Conservation (phyloP, 345 rosid genomes). For the Brassica carinata region DNA sequence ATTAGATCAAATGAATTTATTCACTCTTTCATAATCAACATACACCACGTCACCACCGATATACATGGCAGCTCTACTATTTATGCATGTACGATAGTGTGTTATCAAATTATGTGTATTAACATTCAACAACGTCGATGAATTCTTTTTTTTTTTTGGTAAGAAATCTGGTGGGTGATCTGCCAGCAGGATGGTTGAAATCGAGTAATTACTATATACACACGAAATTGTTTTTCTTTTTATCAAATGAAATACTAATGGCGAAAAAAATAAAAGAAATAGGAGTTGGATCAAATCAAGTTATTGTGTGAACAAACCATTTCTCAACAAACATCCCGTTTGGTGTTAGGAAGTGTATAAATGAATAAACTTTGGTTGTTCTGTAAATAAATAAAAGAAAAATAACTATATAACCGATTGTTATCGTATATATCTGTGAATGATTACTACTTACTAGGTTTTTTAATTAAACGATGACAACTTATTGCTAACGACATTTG, state of each 20-base stretch:
- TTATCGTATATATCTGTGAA: neutral
- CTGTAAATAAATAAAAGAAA: conserved; percentile 1
- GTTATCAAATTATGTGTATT: conserved; percentile 9
- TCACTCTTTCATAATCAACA: neutral
- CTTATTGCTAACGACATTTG: conserved; percentile 21
- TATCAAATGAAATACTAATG: conserved; percentile 1
- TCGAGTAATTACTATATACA: neutral
- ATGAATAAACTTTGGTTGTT: conserved; percentile 9
- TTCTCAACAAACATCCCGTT: conserved; percentile 19
- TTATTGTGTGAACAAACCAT: conserved; percentile 20
- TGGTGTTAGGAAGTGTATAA: conserved; percentile 8
- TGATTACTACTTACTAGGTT: neutral
- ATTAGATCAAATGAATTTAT: neutral
- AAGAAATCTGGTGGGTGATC: conserved; percentile 36
- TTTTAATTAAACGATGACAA: neutral
- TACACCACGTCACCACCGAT: neutral
- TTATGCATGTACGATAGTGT: conserved; percentile 11
- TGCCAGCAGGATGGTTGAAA: conserved; percentile 24
- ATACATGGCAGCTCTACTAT: neutral
- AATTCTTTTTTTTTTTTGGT: conserved; percentile 26
- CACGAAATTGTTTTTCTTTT: neutral
- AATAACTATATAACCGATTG: neutral
- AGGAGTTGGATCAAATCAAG: conserved; percentile 14
- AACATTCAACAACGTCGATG: conserved; percentile 21
- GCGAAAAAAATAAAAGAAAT: conserved; percentile 3